phyloP scores from a whole-genome alignment of 371 early-diverging fungal species.

The Mortierella sp. region DNA sequence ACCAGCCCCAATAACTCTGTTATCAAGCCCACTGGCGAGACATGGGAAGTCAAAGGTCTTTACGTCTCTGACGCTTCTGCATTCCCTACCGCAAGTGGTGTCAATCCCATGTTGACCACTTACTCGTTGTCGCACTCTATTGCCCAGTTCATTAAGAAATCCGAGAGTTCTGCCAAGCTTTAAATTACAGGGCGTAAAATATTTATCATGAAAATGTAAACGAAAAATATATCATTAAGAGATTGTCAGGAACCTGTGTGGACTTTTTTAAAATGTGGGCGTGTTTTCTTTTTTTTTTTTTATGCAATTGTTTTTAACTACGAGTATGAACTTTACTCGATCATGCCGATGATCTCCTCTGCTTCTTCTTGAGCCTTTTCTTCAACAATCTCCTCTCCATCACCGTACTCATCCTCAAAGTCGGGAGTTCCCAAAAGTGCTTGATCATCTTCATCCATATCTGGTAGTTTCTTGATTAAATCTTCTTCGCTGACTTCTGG shows the following conservation, averaged over 20 bases:
- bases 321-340: background rate
- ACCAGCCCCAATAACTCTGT: constrained; percentile 67
- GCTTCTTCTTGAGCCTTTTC: constrained; percentile 13
- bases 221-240: too few relatives aligned
- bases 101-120: constrained; percentile 78
- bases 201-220: background rate
- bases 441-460: constrained; percentile 18
- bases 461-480: constrained; percentile 24
- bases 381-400: constrained; percentile 11
- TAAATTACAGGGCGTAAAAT: constrained; percentile 3
- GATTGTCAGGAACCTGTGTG: too few relatives aligned
- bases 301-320: background rate
- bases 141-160: constrained; percentile 48
- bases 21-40: constrained; percentile 78
- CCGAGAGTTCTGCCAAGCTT: constrained; percentile 32
- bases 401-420: constrained; percentile 20
- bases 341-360: constrained; percentile 37
- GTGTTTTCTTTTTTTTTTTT: background rate
- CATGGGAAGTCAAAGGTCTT: constrained; percentile 80
- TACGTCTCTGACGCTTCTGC: constrained; percentile 81
- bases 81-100: constrained; percentile 83
- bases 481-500: constrained; percentile 36
- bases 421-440: constrained; percentile 5
- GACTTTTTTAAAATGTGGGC: too few relatives aligned
- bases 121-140: constrained; percentile 48